Evolutionary conservation across 768 basidiomycete genomes (phyloP), one percentile per base, ranked within the genome.

Genomic region (Leucogyrophana mollusca): DNA sequence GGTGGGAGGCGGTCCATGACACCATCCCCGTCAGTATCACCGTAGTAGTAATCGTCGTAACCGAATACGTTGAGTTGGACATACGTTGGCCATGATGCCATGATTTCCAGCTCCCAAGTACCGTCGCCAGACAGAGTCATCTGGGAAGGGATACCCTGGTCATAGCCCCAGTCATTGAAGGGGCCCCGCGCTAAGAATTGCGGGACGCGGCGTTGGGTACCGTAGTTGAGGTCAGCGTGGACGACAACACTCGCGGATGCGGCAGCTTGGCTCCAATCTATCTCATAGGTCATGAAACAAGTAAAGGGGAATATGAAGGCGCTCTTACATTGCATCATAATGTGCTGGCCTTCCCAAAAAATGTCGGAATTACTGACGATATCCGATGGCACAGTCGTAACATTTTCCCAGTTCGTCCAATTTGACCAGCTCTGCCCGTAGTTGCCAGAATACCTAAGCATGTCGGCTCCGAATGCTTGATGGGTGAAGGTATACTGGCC

Each of bases 131-230:
- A 76, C 47, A 82, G 79, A 22, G 65, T 68, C 86, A 95, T 90
- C 52, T 77, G 55, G 33, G 87, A 77, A 1, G 79, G 53, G 34
- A 92, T 78, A 57, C 94, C 94, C 47, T 82, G 72, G 69, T 96
- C 94, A 61, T 82, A 93, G 45, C 94, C 94, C 91, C 92, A 96
- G 27, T 77, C 68, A 58, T 96, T 96, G 78, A 90, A 96, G 0
- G 85, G 82, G 39, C 94, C 94, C 55, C 94, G 86, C 35, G 83
- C 88, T 43, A 96, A 70, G 55, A 94, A 74, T 56, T 94, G 91
- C 20, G 94, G 94, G 22, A 90, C 85, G 20, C 91, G 87, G 56
- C 94, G 85, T 32, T 68, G 62, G 3, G 73, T 76, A 7, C 61
- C 63, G 61, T 79, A 89, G 34, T 75, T 76, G 47, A 73, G 63